Base-by-base conservation (phyloP, 2,329 filamentous ascomycete genomes). In the Ceratocystiopsis sp. region DNA sequence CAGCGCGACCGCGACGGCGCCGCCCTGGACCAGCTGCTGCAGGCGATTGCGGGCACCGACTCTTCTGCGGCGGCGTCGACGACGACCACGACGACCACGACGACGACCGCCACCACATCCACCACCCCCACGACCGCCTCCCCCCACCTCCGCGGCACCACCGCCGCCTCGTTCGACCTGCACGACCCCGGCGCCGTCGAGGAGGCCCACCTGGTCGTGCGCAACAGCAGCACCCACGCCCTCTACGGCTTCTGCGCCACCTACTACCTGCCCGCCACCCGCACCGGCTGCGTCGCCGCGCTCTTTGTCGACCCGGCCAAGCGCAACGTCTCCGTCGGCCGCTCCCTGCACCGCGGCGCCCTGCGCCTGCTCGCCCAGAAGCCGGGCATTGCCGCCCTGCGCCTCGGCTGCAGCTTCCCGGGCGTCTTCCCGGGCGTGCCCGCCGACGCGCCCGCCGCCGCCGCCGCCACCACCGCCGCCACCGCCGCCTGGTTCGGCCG, bases 181-280 rank as follows among this genome's bases (percentile, higher is more conserved):
- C 73, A 70, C 49, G 77, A 78, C 51, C 66, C 73, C 1, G 73
- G 78, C 38, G 40, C 40, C 44, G 71, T 93, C 25, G 75, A 83
- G 44, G 85, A 94, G 59, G 67, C 78, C 0, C 87, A 96, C 58
- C 93, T 89, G 55, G 86, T 95, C 10, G 87, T 96, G 32, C 75
- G 87, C 17, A 96, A 95, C 57, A 93, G 84, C 62, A 93, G 83
- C 58, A 96, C 87, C 0, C 80, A 85, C 49, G 84, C 84, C 0
- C 63, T 96, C 0, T 95, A 94, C 55, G 87, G 87, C 2, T 96
- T 95, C 59, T 89, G 83, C 54, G 81, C 86, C 0, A 93, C 86
- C 0, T 95, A 93, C 56, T 86, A 75, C 56, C 76, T 82, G 54
- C 75, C 75, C 36, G 63, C 63, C 1, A 78, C 78, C 3, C 84